Evolutionary conservation across 1,284 basidiomycete genomes (phyloP).

Genomic region (Apiotrichum laibachii): DNA sequence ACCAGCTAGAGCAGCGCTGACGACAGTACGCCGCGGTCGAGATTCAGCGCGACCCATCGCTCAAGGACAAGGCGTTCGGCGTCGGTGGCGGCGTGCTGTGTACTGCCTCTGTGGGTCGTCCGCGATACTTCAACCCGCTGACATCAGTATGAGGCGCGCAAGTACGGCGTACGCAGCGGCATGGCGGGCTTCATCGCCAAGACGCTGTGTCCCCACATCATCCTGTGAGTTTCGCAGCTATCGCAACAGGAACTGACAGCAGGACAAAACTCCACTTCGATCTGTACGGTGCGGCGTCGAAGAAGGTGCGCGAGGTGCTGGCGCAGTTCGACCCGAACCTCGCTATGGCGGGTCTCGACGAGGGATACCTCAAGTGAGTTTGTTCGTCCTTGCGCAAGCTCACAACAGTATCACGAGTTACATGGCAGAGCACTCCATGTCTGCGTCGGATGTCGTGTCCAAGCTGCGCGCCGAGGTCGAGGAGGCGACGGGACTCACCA

Average conservation of each 20-base stretch:
- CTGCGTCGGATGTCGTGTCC: conserved; percentile 69
- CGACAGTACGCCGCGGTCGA: conserved; percentile 53
- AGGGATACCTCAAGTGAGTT: conserved; percentile 79
- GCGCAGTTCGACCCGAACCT: conserved; percentile 78
- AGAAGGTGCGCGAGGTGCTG: conserved; percentile 45
- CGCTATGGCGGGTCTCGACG: conserved; percentile 76
- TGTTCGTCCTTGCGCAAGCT: too few species aligned
- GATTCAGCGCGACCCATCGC: conserved; percentile 70
- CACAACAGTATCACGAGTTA: conserved; percentile 56
- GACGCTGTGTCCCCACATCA: conserved; percentile 89
- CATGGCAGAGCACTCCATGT: conserved; percentile 64
- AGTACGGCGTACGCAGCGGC: conserved; percentile 80
- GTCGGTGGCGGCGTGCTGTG: conserved; percentile 72
- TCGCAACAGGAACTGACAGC: too few species aligned
- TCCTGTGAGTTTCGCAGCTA: conserved; percentile 60
- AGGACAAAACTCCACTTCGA: conserved; percentile 54
- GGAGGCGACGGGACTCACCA: conserved; percentile 76
- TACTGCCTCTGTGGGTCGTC: conserved; percentile 60
- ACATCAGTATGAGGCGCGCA: conserved; percentile 79
- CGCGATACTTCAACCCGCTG: background rate
- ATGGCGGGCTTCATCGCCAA: conserved; percentile 92
- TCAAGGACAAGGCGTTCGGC: conserved; percentile 81
- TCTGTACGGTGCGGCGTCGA: conserved; percentile 70
- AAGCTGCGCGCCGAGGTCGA: conserved; percentile 71
- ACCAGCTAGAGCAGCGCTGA: background rate